Evolutionary conservation across 2,329 filamentous ascomycete genomes (phyloP).

Genomic region (Hymenoscyphus linearis): DNA sequence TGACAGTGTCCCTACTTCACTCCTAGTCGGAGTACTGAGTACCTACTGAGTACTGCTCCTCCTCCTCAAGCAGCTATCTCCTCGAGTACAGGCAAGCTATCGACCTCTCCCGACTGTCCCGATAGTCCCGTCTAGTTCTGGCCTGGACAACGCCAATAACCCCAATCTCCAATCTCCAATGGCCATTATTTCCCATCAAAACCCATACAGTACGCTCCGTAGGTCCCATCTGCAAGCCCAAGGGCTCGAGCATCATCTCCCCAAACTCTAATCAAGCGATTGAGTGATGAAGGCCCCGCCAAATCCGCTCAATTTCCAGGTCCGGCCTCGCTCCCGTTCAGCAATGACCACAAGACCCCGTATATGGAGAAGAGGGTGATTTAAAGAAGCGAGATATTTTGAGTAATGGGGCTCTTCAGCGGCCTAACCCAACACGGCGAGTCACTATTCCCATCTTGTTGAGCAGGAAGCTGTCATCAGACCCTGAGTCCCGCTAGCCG

Average conservation of each 20-base stretch:
- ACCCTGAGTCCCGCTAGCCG: conserved; percentile 12
- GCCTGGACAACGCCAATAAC: no score
- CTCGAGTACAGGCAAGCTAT: no score
- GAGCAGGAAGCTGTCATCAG: conserved; percentile 1
- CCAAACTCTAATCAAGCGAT: not conserved
- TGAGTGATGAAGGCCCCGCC: not conserved
- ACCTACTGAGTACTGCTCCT: no score
- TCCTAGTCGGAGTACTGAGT: no score
- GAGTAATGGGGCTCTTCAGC: not conserved
- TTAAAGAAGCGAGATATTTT: not conserved
- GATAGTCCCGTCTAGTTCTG: no score
- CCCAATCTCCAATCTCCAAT: not conserved
- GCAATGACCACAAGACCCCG: not conserved
- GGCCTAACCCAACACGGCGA: not conserved
- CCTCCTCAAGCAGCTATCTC: no score
- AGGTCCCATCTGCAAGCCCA: not conserved
- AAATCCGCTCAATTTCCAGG: not conserved
- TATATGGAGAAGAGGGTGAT: not conserved
- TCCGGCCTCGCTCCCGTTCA: not conserved
- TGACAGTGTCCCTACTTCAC: no score
- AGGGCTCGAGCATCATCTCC: not conserved
- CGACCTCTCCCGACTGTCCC: no score
- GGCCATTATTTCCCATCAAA: not conserved
- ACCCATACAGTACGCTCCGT: no score
- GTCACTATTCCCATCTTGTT: not conserved